Base-by-base conservation (phyloP, 2,329 filamentous ascomycete genomes). In the Venturiaceae sp. region DNA sequence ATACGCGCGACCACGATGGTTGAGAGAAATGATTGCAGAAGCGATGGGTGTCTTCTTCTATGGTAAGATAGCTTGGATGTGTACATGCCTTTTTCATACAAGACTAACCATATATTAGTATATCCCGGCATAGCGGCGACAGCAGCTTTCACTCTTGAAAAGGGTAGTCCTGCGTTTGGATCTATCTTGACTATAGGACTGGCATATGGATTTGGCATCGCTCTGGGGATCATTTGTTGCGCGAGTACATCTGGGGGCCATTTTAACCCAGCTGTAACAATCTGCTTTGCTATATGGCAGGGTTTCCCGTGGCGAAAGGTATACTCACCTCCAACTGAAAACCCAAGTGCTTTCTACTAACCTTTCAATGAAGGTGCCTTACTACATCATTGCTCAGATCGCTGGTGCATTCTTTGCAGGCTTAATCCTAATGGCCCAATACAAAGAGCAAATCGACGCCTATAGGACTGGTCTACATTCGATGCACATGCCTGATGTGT, bases 41-140 rank as follows among this genome's bases (percentile, higher is more conserved):
- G 79, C 79, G 3, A 78, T 77, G 1, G 80, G 81, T 3, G 79
- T 82, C 3, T 82, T 83, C 71, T 79, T 81, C 64, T 82, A 80
- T 64, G 77, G 68, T 75, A 58, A 32, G 13, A 19, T 30, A 32
- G 3, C 26, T 37, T 13, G 14, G 5, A 44, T 21, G 47, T 3
- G 53, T 8, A 39, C 6, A n/a, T 7, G 37, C 21, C 37, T 5
- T 58, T 66, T 61, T 63, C 64, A 53, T 23, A 55, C 13, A 33
- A 37, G 19, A 16, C 30, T 37, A 50, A 32, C 21, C 19, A 23
- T 21, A 16, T 37, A 3, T 37, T 37, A 23, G 34, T 44, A 21
- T 58, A 56, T 32, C 74, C 77, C 3, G 80, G 81, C 16, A 77
- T 83, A 36, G 76, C 79, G n/a, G 77, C 80, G 2, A 73, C 76